A percentile compares a stretch with the other conserved stretches of the same genome.
Evolutionary conservation across 2,329 filamentous ascomycete species (phyloP).

Genomic region (Colletotrichum kahawae): DNA sequence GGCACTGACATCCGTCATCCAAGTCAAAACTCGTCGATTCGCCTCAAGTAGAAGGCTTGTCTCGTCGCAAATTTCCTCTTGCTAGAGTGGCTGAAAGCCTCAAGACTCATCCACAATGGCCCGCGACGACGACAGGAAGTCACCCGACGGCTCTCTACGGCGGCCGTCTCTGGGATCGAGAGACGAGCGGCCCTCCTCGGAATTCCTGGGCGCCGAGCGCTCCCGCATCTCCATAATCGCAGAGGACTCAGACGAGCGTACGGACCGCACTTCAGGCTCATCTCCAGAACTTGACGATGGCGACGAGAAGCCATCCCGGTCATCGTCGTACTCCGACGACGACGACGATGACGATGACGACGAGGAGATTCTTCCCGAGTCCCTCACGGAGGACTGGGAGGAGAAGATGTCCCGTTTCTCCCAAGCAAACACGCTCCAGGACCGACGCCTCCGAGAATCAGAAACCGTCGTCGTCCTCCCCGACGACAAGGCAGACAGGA

Average conservation of each 20-base stretch:
- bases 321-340: neutral
- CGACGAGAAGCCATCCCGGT: neutral
- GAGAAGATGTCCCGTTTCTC: neutral
- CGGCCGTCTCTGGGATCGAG: neutral
- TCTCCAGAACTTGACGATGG: neutral
- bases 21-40: neutral
- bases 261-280: neutral
- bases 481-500: neutral
- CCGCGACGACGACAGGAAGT: neutral
- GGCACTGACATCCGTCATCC: neutral
- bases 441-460: neutral
- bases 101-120: neutral
- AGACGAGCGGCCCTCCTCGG: conserved; percentile 2
- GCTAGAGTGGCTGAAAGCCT: neutral
- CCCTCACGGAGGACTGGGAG: conserved; percentile 2
- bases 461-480: neutral
- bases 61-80: neutral
- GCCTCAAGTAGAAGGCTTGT: neutral
- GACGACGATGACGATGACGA: neutral
- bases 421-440: neutral
- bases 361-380: neutral
- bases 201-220: conserved; percentile 3
- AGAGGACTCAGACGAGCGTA: neutral
- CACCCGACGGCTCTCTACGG: neutral
- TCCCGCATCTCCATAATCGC: neutral